phyloP scores from a whole-genome alignment of 2,329 filamentous ascomycete species.

The Furcasterigmium sp. region DNA sequence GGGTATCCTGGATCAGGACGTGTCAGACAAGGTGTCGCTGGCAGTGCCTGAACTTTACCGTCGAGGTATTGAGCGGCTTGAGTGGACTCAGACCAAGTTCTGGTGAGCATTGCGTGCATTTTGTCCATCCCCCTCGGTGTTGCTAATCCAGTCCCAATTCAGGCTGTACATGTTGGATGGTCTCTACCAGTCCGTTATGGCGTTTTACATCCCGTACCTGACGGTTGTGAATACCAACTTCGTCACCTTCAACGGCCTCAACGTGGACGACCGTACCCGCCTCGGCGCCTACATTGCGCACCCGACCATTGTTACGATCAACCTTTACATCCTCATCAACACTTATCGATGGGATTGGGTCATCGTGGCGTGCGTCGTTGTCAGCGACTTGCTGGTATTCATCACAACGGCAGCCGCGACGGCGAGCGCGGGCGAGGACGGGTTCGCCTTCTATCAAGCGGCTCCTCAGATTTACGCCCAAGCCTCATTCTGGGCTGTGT shows the following conservation, averaged over 20 bases:
- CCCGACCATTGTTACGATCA: conserved; percentile 81
- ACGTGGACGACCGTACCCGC: conserved; percentile 72
- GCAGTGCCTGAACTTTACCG: conserved; percentile 94
- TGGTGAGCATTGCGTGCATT: conserved; percentile 57
- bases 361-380: conserved; percentile 72
- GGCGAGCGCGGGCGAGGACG: conserved; percentile 30
- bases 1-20: conserved; percentile 95
- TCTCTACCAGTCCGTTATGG: conserved; percentile 88
- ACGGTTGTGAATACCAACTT: conserved; percentile 66
- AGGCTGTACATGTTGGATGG: conserved; percentile 94
- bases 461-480: conserved; percentile 75
- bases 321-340: conserved; percentile 91
- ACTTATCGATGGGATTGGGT: conserved; percentile 98
- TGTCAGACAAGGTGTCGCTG: conserved; percentile 87
- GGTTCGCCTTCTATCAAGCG: conserved; percentile 62
- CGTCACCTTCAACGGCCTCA: conserved; percentile 65
- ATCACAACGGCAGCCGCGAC: conserved; percentile 92
- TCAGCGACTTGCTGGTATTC: conserved; percentile 86
- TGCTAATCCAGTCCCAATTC: conserved; percentile 19
- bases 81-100: conserved; percentile 96
- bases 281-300: conserved; percentile 86
- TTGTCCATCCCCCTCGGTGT: neutral
- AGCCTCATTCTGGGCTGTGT: conserved; percentile 81
- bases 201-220: conserved; percentile 88
- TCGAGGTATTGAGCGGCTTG: conserved; percentile 87